Evolutionary conservation across 1,139 yeast species (phyloP), one percentile per base, ranked within the genome.

Genomic region (Arxiozyma bovina): DNA sequence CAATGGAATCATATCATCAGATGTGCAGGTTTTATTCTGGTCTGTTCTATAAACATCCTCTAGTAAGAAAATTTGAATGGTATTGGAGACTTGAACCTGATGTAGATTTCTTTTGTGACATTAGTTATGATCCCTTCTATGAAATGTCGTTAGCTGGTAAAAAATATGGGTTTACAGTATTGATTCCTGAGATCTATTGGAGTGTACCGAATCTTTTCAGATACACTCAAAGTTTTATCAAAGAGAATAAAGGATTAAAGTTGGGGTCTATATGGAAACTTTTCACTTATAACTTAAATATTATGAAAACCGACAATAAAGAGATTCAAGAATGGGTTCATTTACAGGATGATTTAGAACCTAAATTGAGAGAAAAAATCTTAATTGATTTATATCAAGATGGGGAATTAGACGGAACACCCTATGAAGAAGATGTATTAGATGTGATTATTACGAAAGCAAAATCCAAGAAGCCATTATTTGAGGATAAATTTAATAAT

Each of bases 51-150:
- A 78, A 81, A 59, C 95, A 84, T 68, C 86, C 85, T 5, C 68
- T 86, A 59, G 82, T 90, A 50, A 74, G 68, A 54, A 76, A 80
- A 55, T 77, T 82, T 58, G 89, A 87, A 57, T 90, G 96, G 94
- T 90, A 88, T 71, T 89, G 96, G 96, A 76, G 97, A 54, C 91
- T 91, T 17, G 97, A 91, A 68, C 97, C 97, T 1, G 85, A 87
- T 60, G 93, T 90, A 47, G 85, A 87, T 59, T 89, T 87, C 68
- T 88, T 77, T 66, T 90, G 97, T 71, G 97, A 90, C 68, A 74
- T 89, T 53, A 86, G 96, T 0, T 89, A 89, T 70, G 97, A 90
- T 70, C 96, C 96, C 21, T 91, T 90, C 66, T 63, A 78, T 23
- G 89, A 85, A 63, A 88, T 90, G 96, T 82, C 80, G 53, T 75